These are phyloP conservation scores for Mentha longifolia DNA, from an alignment of 257 asterid genomes.

Conservation along the genomic window DNA sequence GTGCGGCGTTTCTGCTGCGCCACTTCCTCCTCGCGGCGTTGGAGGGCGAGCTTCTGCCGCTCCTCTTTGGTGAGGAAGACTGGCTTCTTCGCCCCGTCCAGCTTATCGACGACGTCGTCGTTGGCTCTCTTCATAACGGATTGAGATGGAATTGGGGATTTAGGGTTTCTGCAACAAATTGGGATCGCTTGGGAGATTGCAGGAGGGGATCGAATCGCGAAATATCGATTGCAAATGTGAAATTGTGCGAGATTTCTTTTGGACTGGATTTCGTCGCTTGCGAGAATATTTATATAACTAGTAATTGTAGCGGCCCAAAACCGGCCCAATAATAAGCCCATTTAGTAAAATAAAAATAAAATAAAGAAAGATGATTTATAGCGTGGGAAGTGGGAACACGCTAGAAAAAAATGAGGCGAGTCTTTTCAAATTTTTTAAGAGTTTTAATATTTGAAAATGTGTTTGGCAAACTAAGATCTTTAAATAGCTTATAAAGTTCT, in stretches of 20 bases:
- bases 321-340: background rate
- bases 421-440: no score
- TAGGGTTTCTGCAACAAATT: conserved; percentile 37
- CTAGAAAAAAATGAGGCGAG: no score
- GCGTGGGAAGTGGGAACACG: no score
- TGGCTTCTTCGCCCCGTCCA: conserved; percentile 56
- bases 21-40: conserved; percentile 68
- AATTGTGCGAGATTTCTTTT: background rate
- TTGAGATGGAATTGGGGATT: conserved; percentile 23
- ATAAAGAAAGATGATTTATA: no score
- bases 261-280: background rate
- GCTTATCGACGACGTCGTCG: conserved; percentile 33
- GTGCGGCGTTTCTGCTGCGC: conserved; percentile 56
- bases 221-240: background rate
- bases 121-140: conserved; percentile 45
- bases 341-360: background rate
- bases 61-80: conserved; percentile 72
- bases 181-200: conserved; percentile 44
- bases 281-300: background rate
- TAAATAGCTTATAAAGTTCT: no score
- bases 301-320: background rate
- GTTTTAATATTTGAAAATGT: no score
- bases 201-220: conserved; percentile 37
- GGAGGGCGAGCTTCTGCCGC: conserved; percentile 69
- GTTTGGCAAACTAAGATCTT: no score